Conservation (phyloP, 441 rosid species). For the Geranium incanum region DNA sequence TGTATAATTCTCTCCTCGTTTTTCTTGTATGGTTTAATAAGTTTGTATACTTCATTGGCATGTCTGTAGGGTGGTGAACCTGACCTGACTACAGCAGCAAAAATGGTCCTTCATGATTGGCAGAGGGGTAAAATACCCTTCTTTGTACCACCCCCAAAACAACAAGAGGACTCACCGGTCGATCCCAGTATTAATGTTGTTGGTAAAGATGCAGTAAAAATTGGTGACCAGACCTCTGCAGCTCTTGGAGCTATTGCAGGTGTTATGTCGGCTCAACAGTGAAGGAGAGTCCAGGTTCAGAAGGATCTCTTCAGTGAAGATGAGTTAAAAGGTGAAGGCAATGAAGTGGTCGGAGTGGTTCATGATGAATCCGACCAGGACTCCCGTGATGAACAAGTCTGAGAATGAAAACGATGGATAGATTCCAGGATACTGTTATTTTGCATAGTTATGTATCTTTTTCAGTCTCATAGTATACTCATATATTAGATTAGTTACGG, state of each 20-base stretch:
- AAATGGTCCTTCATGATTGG: constrained; percentile 98
- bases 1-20: neutral
- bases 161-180: constrained; percentile 26
- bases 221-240: constrained; percentile 42
- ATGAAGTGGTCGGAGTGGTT: constrained; percentile 12
- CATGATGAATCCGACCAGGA: neutral
- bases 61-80: constrained; percentile 79
- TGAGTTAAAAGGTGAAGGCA: constrained; percentile 45
- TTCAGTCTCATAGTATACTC: too few species aligned
- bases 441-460: too few species aligned
- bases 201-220: constrained; percentile 40
- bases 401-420: neutral
- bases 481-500: too few species aligned
- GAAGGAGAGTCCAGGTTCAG: constrained; percentile 68
- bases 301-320: constrained; percentile 59
- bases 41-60: neutral
- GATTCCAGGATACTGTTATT: neutral
- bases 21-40: neutral
- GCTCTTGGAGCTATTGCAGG: constrained; percentile 73
- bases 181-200: constrained; percentile 28
- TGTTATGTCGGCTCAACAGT: constrained; percentile 72
- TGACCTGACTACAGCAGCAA: constrained; percentile 70
- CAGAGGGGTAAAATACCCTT: constrained; percentile 90
- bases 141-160: constrained; percentile 68
- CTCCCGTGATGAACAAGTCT: neutral